Base-by-base conservation (phyloP, 805 yeast species). In the Aciculoconidium aculeatum region DNA sequence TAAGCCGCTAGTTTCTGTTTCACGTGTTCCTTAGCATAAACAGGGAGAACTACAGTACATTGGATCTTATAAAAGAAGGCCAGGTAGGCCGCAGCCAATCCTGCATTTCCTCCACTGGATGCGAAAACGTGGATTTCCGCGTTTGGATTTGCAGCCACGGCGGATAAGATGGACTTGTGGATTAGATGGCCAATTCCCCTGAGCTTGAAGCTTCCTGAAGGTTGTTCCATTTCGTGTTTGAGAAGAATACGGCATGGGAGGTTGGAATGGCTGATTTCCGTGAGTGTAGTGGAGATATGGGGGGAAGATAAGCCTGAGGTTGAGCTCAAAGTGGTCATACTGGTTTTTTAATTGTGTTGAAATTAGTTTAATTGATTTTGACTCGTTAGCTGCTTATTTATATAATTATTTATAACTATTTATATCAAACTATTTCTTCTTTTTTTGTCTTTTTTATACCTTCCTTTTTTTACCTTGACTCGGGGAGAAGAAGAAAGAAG, bases 1-100 rank as follows among this genome's bases (percentile, higher is more conserved):
- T 63, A 58, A 7, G 45, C 49, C 25, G 51, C 48, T 23, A 79
- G 64, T 37, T 67, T 65, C 7, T 58, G 56, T 5, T 60, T 49
- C 53, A 77, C 73, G 15, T 61, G 55, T 3, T 42, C 43, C 31
- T 67, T 66, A 7, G 83, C 65, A 3, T 61, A 49, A 1, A 44
- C 49, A 1, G 86, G 86, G 1, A 80, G 71, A 0, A 74, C 81
- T 2, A 80, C 83, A 0, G 80, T 75, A 41, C 80, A 73, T n/a
- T 46, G 41, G 2, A 48, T 66, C 33, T 33, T 51, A 41, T 47
- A 59, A 46, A 31, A 53, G 27, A 35, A 39, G 3, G 73, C 62
- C 18, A 73, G 61, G 26, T 60, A 61, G 0, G 76, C 72, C 5
- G 75, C 77, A 5, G 77, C 78, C 31, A 69, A 55, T 1, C 75